Percentiles rank a stretch among this genome's conserved stretches.
Evolutionary conservation across 352 stramenopile species (phyloP).

Genomic region (Phytophthora tentaculata): DNA sequence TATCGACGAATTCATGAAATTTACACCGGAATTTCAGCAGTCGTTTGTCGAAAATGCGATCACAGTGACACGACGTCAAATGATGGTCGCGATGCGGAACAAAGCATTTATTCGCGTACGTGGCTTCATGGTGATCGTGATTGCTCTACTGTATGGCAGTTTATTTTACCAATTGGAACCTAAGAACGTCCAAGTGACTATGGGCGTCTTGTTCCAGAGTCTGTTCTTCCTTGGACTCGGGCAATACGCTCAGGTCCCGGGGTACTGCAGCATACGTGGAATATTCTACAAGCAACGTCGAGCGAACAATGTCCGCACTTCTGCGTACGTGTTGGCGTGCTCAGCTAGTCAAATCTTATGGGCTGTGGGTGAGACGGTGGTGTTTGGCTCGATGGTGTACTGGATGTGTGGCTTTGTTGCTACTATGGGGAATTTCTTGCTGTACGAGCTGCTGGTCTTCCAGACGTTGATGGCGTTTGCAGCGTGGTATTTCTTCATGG

Average conservation of each 20-base stretch:
- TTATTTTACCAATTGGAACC: neutral
- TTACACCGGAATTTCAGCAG: constrained; percentile 46
- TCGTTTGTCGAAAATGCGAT: constrained; percentile 42
- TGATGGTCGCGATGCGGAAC: constrained; percentile 68
- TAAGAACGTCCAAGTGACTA: neutral
- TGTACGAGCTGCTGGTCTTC: constrained; percentile 13
- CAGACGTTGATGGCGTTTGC: constrained; percentile 29
- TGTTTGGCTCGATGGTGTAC: neutral
- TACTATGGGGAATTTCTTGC: neutral
- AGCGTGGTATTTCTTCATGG: neutral
- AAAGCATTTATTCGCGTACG: constrained; percentile 40
- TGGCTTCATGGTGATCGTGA: constrained; percentile 62
- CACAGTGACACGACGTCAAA: constrained; percentile 51
- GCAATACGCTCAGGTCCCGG: constrained; percentile 9
- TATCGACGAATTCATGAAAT: constrained; percentile 7
- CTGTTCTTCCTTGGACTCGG: neutral
- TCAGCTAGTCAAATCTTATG: constrained; percentile 18
- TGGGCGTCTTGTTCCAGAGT: neutral
- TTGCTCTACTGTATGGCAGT: constrained; percentile 32
- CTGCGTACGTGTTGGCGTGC: constrained; percentile 21
- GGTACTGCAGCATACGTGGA: neutral
- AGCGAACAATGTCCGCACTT: neutral
- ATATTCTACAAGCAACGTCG: neutral
- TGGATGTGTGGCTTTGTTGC: neutral
- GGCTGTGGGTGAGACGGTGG: constrained; percentile 30